Base-by-base conservation (phyloP, 2,329 filamentous ascomycete species). In the Rhinocladiella mackenziei region DNA sequence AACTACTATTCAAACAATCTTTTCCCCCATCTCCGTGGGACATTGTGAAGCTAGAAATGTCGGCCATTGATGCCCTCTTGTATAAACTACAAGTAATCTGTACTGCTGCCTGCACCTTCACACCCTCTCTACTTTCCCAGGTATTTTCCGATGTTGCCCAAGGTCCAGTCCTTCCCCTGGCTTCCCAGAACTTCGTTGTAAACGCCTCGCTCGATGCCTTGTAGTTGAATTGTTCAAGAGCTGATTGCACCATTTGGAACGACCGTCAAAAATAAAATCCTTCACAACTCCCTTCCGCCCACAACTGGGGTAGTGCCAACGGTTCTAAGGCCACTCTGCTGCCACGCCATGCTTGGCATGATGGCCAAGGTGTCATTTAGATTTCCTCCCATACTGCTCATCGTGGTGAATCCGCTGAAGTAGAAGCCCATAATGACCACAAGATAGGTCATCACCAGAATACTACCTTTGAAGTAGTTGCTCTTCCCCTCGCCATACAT, bases 401-500 rank as follows among this genome's bases (percentile, higher is more conserved):
- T 64, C 52, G 75, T 74, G 51, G 71, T 76, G 60, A 76, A 84
- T 17, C 78, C 77, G 39, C 87, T 88, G 47, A 94, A 84, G 68
- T 88, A 97, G 71, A 94, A 98, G 1, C 92, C 92, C 32, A 87
- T 79, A 19, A 96, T 73, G 36, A 98, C 88, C 19, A 97, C 92
- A 17, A 97, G 67, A 64, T 98, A 98, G 23, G 87, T 92, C 38
- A 98, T 72, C 53, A 97, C 81, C 39, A 98, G 74, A 57, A 97
- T 96, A 54, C 87, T 94, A 39, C 92, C 92, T 72, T 98, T 98
- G 80, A 98, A 98, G 68, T 98, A 98, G 67, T 98, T 98, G 73
- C 89, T 97, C 79, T 98, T 98, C 29, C 92, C 92, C 69, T 98
- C 92, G 39, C 91, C 87, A 58, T 97, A 94, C 74, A 98, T 91